Conservation (phyloP, 306 rosid genomes). For the Gleditsia sinensis region DNA sequence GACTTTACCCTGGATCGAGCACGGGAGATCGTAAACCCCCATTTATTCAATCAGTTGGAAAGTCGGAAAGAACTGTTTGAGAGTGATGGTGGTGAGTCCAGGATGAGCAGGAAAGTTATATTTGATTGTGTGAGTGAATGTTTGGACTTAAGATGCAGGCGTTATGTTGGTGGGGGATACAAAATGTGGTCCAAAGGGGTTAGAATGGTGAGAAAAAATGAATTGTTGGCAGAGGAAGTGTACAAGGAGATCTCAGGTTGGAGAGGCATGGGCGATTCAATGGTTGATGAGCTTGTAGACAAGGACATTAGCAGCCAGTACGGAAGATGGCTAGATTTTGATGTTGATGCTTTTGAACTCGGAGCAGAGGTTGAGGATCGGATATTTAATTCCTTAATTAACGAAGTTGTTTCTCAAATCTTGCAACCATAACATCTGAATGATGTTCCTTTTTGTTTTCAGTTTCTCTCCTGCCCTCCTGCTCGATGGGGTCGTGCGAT, state of each 20-base stretch:
- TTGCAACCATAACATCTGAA: slow-evolving; percentile 34
- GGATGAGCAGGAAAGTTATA: slow-evolving; percentile 57
- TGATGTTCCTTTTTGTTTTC: neutral
- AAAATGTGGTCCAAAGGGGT: slow-evolving; percentile 73
- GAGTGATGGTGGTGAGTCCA: slow-evolving; percentile 34
- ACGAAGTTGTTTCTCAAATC: slow-evolving; percentile 62
- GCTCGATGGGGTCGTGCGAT: neutral
- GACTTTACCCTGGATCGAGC: slow-evolving; percentile 63
- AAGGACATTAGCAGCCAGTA: slow-evolving; percentile 80
- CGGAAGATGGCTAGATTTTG: slow-evolving; percentile 85
- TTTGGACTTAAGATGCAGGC: slow-evolving; percentile 68
- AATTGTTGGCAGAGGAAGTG: slow-evolving; percentile 66
- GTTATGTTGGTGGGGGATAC: slow-evolving; percentile 63
- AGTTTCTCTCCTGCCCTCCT: too few relatives aligned
- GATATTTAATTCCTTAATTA: slow-evolving; percentile 67
- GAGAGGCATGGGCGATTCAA: slow-evolving; percentile 72
- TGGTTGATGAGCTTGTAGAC: slow-evolving; percentile 91
- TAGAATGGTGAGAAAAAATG: slow-evolving; percentile 68
- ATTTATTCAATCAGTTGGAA: slow-evolving; percentile 70
- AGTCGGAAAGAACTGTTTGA: slow-evolving; percentile 47
- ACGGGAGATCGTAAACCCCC: slow-evolving; percentile 57
- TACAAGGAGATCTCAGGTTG: slow-evolving; percentile 72
- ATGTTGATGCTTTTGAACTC: slow-evolving; percentile 57
- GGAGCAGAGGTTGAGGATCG: slow-evolving; percentile 75
- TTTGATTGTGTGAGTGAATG: slow-evolving; percentile 79